These are phyloP conservation scores for Picea glauca DNA, from an alignment of 75 land plant genomes.

Conservation along the genomic window DNA sequence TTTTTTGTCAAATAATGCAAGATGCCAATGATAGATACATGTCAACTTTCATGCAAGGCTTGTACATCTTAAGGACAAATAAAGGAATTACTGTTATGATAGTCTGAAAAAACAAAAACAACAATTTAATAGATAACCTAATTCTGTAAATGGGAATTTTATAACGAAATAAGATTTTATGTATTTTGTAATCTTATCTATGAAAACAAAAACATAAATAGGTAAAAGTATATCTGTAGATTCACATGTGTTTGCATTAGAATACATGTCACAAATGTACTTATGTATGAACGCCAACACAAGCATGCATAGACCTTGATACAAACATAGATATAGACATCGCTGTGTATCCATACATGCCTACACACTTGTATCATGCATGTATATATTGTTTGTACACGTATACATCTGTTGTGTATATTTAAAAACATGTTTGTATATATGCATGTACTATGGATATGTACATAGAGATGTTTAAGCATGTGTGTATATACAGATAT, in stretches of 20 bases:
- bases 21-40: background rate
- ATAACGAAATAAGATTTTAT: background rate
- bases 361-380: no score
- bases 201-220: background rate
- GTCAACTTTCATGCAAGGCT: no score
- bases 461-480: background rate
- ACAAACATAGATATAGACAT: background rate
- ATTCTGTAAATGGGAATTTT: background rate
- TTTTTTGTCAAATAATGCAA: background rate
- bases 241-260: no score
- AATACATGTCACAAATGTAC: no score
- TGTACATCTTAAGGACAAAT: background rate
- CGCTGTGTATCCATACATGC: background rate
- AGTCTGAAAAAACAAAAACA: background rate
- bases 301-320: background rate
- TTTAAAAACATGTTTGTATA: background rate
- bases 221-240: no score
- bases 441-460: background rate
- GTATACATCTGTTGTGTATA: no score
- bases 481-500: background rate
- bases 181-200: background rate
- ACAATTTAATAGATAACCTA: background rate
- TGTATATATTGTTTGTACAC: no score
- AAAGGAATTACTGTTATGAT: background rate
- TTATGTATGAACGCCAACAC: background rate